Conservation (phyloP, 2,329 filamentous ascomycete genomes). For the Simplicillium aogashimaense region DNA sequence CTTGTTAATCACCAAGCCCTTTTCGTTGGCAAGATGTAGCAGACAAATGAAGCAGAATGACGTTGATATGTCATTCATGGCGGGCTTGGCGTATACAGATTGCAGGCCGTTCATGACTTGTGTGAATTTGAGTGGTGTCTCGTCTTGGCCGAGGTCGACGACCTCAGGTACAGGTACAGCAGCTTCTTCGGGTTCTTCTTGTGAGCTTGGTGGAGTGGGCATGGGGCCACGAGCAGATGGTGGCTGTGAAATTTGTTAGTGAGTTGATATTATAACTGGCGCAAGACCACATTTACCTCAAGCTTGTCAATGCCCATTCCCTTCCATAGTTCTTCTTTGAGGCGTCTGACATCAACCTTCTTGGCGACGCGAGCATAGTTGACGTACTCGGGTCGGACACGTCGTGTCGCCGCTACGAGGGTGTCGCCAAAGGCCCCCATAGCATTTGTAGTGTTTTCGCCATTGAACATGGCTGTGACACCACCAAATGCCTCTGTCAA, state of each 20-base stretch:
- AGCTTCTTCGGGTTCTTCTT: conserved; percentile 20
- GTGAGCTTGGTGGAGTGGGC: conserved; percentile 14
- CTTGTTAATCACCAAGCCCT: conserved; percentile 69
- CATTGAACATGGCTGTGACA: conserved; percentile 39
- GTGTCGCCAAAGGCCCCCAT: conserved; percentile 53
- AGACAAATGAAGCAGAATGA: conserved; percentile 89
- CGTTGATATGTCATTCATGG: conserved; percentile 91
- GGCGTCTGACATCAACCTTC: conserved; percentile 58
- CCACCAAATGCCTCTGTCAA: conserved; percentile 36
- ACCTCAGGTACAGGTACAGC: conserved; percentile 15
- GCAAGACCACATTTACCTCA: conserved; percentile 28
- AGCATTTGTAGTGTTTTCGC: conserved; percentile 32
- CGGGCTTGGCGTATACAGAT: conserved; percentile 72
- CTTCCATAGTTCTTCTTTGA: conserved; percentile 64
- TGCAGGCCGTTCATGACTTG: conserved; percentile 84
- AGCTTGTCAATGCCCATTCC: conserved; percentile 48
- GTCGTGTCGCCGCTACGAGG: conserved; percentile 53
- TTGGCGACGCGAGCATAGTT: conserved; percentile 62
- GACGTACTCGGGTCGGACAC: conserved; percentile 57
- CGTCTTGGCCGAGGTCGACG: conserved; percentile 29
- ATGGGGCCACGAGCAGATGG: background rate
- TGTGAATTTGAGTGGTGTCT: conserved; percentile 64
- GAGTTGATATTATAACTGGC: conserved; percentile 12
- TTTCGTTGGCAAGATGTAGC: conserved; percentile 85
- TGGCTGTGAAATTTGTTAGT: conserved; percentile 10